Percentiles rank a stretch among this genome's conserved stretches.
Evolutionary conservation across 257 asterid genomes (phyloP).

Genomic region (Gentiana dahurica): DNA sequence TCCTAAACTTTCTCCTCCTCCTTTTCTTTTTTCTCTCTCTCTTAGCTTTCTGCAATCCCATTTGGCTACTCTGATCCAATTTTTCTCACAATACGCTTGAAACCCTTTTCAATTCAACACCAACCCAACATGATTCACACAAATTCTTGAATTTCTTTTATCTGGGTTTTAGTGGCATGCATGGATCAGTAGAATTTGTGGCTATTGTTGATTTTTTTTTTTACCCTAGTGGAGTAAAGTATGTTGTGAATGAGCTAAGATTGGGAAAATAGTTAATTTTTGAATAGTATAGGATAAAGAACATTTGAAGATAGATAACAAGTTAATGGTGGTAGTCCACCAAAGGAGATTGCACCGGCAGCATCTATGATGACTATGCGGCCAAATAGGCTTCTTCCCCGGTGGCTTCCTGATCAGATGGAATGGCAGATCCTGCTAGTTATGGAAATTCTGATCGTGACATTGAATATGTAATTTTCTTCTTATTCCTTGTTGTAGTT

Average conservation of each 20-base stretch:
- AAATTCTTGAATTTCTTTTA: constrained; percentile 10
- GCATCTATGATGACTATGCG: constrained; percentile 55
- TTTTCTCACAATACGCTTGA: constrained; percentile 1
- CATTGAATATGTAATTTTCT: constrained; percentile 51
- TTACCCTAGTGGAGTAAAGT: constrained; percentile 6
- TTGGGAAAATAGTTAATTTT: constrained; percentile 12
- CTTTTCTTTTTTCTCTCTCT: constrained; percentile 10
- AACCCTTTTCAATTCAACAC: constrained; percentile 17
- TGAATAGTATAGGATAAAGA: not conserved
- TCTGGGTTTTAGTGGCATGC: constrained; percentile 5
- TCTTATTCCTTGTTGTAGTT: not conserved
- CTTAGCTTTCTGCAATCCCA: not conserved
- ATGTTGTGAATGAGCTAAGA: constrained; percentile 6
- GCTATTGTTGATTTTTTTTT: not conserved
- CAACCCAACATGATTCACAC: constrained; percentile 17
- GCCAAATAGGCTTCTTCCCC: constrained; percentile 27
- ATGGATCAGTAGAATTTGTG: constrained; percentile 17
- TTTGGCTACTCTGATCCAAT: constrained; percentile 9
- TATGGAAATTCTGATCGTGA: constrained; percentile 70
- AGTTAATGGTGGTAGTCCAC: constrained; percentile 49
- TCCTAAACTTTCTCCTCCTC: constrained; percentile 24
- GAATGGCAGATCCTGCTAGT: constrained; percentile 99
- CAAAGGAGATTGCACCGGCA: constrained; percentile 27
- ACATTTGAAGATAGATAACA: constrained; percentile 6
- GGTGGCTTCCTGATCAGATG: constrained; percentile 71